A percentile compares a stretch with the other conserved stretches of the same genome.
Evolutionary conservation across 208 protist species (phyloP).

Genomic region (Endotrypanum monterogeii): DNA sequence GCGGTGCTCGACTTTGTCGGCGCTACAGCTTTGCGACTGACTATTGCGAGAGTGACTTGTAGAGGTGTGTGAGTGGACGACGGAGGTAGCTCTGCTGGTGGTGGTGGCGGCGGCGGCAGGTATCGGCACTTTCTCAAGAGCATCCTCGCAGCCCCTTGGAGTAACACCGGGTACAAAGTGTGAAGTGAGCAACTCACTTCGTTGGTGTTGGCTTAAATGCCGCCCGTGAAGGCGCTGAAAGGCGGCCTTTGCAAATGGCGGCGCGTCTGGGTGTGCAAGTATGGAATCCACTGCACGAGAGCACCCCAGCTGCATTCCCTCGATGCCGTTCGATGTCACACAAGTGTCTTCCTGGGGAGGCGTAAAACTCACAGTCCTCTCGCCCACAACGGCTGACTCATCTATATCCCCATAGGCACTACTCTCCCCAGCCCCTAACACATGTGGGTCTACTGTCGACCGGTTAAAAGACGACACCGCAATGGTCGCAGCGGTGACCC

Average conservation of each 20-base stretch:
- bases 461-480: conserved; percentile 10
- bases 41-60: conserved; percentile 8
- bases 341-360: neutral
- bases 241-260: conserved; percentile 24
- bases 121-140: neutral
- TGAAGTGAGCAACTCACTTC: neutral
- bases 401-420: conserved; percentile 1
- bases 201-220: neutral
- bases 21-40: conserved; percentile 8
- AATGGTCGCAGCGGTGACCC: neutral
- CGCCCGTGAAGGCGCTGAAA: conserved; percentile 7
- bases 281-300: conserved; percentile 1
- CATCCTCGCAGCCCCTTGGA: neutral
- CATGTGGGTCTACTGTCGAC: neutral
- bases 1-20: too few relatives aligned
- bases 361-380: neutral
- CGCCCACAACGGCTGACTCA: neutral
- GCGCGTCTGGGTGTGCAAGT: conserved; percentile 28
- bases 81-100: neutral
- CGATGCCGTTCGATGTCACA: neutral
- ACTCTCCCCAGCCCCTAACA: neutral
- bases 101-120: neutral
- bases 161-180: neutral
- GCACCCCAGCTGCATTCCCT: conserved; percentile 1
- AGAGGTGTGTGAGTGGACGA: conserved; percentile 3